Conservation (phyloP, 2,329 filamentous ascomycete species). For the Venturia pyrina region DNA sequence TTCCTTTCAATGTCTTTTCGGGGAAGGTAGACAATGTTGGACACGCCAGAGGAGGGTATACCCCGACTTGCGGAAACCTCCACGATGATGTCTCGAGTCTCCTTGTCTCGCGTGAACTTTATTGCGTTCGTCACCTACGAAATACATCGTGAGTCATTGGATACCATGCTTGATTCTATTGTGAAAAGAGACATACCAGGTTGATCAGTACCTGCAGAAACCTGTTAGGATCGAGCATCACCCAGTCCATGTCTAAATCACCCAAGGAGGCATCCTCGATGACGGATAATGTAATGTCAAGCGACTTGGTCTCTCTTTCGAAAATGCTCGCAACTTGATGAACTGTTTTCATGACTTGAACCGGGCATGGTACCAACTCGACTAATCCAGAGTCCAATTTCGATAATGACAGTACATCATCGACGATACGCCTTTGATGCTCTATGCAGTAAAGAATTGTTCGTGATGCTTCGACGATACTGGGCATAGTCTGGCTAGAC, state of each 20-base stretch:
- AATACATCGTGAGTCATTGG: background rate
- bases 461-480: background rate
- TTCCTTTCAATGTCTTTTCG: background rate
- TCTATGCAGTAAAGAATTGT: conserved; percentile 8
- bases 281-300: conserved; percentile 3
- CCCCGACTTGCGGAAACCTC: conserved; percentile 19
- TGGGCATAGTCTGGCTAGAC: background rate
- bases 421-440: conserved; percentile 11
- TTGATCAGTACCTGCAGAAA: conserved; percentile 12
- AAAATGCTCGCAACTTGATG: conserved; percentile 2
- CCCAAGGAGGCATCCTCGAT: conserved; percentile 9
- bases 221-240: conserved; percentile 11
- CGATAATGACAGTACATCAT: conserved; percentile 22
- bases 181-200: background rate
- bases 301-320: conserved; percentile 4
- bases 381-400: conserved; percentile 11
- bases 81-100: conserved; percentile 16
- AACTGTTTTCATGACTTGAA: background rate
- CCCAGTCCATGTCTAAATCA: background rate
- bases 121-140: conserved; percentile 9
- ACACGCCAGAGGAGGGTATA: conserved; percentile 9
- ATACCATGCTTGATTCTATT: no score
- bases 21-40: conserved; percentile 1
- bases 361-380: background rate
- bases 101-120: conserved; percentile 10